phyloP scores from a whole-genome alignment of 768 basidiomycete species.

The Lactifluus pinguis region DNA sequence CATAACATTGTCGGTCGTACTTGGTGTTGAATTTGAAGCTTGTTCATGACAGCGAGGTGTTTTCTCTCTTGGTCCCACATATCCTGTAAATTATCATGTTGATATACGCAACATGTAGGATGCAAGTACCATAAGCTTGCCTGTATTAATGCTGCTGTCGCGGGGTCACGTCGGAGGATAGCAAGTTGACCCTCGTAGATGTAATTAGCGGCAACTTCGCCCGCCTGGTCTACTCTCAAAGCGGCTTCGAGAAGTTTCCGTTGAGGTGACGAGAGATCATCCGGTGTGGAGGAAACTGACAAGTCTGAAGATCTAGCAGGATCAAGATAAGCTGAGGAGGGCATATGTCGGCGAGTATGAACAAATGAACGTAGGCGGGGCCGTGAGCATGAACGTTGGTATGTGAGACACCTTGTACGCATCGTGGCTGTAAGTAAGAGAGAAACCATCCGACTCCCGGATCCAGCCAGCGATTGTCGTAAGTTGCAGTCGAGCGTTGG shows the following conservation, averaged over 20 bases:
- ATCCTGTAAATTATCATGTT: conserved; percentile 40
- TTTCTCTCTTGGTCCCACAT: conserved; percentile 98
- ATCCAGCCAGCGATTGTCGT: background rate
- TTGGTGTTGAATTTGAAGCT: conserved; percentile 72
- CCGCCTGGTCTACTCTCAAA: conserved; percentile 89
- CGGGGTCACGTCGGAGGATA: conserved; percentile 52
- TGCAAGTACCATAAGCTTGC: conserved; percentile 32
- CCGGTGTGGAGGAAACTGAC: conserved; percentile 47
- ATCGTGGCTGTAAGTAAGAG: background rate
- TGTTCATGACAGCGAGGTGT: conserved; percentile 81
- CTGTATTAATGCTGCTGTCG: conserved; percentile 60
- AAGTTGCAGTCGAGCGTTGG: no score
- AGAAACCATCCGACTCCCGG: background rate
- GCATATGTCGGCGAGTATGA: conserved; percentile 6
- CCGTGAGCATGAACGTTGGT: background rate
- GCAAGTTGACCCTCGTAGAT: conserved; percentile 87
- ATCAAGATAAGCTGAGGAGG: conserved; percentile 45
- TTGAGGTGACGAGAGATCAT: conserved; percentile 40
- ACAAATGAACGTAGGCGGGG: conserved; percentile 1
- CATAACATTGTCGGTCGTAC: conserved; percentile 78
- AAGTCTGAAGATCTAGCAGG: conserved; percentile 28
- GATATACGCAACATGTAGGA: background rate
- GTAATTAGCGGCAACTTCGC: conserved; percentile 92
- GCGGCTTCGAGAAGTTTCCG: conserved; percentile 49
- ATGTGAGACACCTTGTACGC: background rate